Base-by-base conservation (phyloP, 2,329 filamentous ascomycete genomes). In the Thelonectria olida region DNA sequence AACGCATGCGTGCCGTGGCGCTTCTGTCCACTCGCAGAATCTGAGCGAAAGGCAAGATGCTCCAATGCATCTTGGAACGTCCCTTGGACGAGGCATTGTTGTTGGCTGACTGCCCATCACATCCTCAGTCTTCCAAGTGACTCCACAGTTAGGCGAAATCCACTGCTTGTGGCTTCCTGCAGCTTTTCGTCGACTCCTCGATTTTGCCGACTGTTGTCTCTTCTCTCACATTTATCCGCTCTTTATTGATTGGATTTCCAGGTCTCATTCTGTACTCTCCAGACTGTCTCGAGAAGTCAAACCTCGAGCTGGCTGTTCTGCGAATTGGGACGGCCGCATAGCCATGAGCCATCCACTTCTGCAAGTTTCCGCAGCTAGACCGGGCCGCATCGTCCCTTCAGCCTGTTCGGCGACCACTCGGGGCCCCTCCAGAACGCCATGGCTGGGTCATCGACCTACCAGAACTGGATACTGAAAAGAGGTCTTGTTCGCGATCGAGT, bases 291-390 rank as follows among this genome's bases (percentile, higher is more conserved):
- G 34, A 20, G 10, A n/a, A 53, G 42, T 54, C 42, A 19, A 27
- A n/a, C 17, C 34, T 28, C 20, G 31, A 44, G 22, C 25, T 25
- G 22, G 22, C 42, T 45, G 15, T 22, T 22, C 42, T 25, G 22
- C 39, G 13, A 56, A 34, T 39, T 15, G 25, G 54, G 44, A 50
- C 27, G 44, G 54, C 45, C n/a, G 39, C 47, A 41, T 47, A 1
- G 17, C 22, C 7, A 19, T 48, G 12, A 45, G 38, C 42, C 52
- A 50, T 31, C 52, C 39, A 10, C 31, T 20, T 52, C 52, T 56
- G 52, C 49, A 34, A 15, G 39, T 31, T 51, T 27, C 58, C 58
- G 52, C 17, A 23, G n/a, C 38, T 31, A 23, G 27, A 38, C 39
- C n/a, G 19, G 39, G 27, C 47, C 39, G 25, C 39, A 28, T 39